Evolutionary conservation across 352 stramenopile genomes (phyloP).

Genomic region (Globisporangium uncinulatum): DNA sequence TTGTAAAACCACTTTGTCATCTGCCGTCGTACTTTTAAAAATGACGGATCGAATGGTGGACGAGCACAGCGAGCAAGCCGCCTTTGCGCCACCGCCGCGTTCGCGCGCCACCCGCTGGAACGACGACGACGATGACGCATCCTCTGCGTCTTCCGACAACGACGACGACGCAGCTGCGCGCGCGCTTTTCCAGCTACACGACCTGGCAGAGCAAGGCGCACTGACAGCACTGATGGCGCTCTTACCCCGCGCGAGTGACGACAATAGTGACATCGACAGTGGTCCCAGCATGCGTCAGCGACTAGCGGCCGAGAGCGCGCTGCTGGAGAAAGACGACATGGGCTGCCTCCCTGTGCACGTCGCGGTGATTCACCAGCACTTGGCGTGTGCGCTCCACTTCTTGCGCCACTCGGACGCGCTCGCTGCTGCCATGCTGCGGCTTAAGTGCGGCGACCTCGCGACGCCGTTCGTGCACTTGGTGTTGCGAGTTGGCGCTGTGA

Average conservation of each 20-base stretch:
- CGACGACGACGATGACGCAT: background rate
- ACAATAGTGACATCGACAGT: background rate
- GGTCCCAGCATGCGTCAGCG: slow-evolving; percentile 22
- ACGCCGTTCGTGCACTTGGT: slow-evolving; percentile 68
- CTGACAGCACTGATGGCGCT: slow-evolving; percentile 40
- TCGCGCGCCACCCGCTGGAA: background rate
- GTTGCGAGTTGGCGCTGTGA: slow-evolving; percentile 57
- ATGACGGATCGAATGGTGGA: background rate
- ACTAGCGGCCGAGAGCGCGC: slow-evolving; percentile 40
- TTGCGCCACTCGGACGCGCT: slow-evolving; percentile 63
- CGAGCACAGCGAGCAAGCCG: background rate
- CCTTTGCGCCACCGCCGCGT: background rate
- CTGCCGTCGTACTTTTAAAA: too few relatives aligned
- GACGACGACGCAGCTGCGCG: background rate
- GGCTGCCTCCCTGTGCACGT: slow-evolving; percentile 78
- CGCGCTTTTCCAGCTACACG: slow-evolving; percentile 28
- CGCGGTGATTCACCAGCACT: slow-evolving; percentile 52
- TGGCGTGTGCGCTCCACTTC: slow-evolving; percentile 36
- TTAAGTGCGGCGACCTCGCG: slow-evolving; percentile 55
- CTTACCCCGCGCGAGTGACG: slow-evolving; percentile 15
- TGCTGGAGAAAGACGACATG: slow-evolving; percentile 82
- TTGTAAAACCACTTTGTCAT: too few relatives aligned
- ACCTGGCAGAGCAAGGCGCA: slow-evolving; percentile 48
- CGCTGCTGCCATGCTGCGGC: slow-evolving; percentile 53
- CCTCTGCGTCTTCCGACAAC: slow-evolving; percentile 3